Evolutionary conservation across 2,329 filamentous ascomycete species (phyloP), one percentile per base, ranked within the genome.

Genomic region (Camptophora hylomeconis): DNA sequence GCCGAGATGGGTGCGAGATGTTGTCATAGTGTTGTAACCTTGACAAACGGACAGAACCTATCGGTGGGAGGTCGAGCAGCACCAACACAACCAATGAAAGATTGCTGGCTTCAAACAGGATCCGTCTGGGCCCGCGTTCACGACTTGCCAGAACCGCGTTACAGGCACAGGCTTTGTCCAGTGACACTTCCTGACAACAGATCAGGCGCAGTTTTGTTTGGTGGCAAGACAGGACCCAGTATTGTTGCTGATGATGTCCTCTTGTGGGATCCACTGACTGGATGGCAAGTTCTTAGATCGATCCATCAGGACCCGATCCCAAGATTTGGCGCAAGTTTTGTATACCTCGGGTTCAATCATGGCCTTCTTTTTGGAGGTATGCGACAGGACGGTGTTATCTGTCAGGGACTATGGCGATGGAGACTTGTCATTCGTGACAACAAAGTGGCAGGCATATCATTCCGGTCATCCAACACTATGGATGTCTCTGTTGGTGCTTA

Each of bases 31-130:
- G 60, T 84, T 12, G 86, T 79, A 12, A 61, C 72, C 26, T 49
- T 92, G 4, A 66, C 64, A 2, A 56, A 61, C 18, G 52, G 55
- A 13, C 68, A 69, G 10, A 66, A 65, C 35, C 53, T 94, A 7
- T 59, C 93, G 25, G 65, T 71, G 17, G 86, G 87, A 14, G 87
- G 87, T 4, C 69, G 86, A 35, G 64, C 68, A n/a, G 87, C 82
- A 5, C 84, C 86, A 4, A 63, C 73, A 8, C 66, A 64, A 17
- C 73, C 73, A 2, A 58, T 82, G 22, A 60, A 60, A 19, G 80
- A 89, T 50, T 84, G 79, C 42, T 94, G 82, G 82, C 42, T 84
- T 2, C 71, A 76, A 38, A 62, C 67, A 29, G 66, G 66, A 28
- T 61, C 61, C 17, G 50, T 45, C 9, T 93, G 83, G 83, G 61